Conservation (phyloP, 805 yeast species). For the Metschnikowia drakensbergensis region DNA sequence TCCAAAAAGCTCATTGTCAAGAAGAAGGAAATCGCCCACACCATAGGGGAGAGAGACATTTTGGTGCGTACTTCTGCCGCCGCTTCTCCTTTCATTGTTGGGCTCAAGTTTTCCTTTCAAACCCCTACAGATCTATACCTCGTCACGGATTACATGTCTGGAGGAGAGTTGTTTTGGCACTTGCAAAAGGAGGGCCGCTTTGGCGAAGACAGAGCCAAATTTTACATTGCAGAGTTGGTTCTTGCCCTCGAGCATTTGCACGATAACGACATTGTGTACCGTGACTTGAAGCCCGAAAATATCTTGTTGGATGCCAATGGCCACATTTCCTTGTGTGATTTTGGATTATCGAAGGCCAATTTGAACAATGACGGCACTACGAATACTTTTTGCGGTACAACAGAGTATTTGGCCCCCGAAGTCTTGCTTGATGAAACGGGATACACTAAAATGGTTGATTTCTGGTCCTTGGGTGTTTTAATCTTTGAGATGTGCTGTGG, state of each 20-base stretch:
- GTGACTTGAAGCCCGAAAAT: constrained; percentile 97
- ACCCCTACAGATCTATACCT: constrained; percentile 89
- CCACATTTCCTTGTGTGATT: constrained; percentile 95
- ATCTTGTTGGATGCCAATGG: constrained; percentile 94
- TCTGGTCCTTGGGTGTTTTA: constrained; percentile 96
- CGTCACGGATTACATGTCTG: constrained; percentile 97
- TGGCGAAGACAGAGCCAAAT: constrained; percentile 89
- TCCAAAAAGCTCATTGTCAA: constrained; percentile 93
- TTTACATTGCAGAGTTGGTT: constrained; percentile 93
- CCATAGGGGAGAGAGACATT: constrained; percentile 95
- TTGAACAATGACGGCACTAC: constrained; percentile 82
- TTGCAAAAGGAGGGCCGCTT: constrained; percentile 95
- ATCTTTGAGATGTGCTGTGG: constrained; percentile 99
- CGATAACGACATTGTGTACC: constrained; percentile 91
- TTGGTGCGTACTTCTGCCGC: constrained; percentile 88
- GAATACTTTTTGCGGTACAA: constrained; percentile 97
- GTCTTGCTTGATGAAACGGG: constrained; percentile 93
- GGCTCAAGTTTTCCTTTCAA: constrained; percentile 93
- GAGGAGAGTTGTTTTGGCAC: constrained; percentile 97
- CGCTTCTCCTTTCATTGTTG: constrained; percentile 90
- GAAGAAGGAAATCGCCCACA: constrained; percentile 96
- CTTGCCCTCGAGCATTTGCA: constrained; percentile 92
- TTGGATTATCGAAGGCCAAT: constrained; percentile 94
- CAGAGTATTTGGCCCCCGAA: constrained; percentile 97
- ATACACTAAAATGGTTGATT: constrained; percentile 97